phyloP scores from a whole-genome alignment of 2,329 filamentous ascomycete genomes.

The Exophiala sideris region DNA sequence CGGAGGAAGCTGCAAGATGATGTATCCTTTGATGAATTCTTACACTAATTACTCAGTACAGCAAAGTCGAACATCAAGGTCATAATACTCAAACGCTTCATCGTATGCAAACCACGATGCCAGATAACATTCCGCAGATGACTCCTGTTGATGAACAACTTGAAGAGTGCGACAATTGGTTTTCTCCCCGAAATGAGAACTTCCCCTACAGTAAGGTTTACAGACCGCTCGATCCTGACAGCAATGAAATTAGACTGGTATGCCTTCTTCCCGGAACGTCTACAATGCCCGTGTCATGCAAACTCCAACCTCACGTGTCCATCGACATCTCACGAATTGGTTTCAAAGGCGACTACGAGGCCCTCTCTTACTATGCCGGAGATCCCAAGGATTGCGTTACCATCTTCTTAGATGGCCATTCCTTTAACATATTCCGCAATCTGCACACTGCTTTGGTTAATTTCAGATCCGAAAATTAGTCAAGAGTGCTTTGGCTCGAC shows the following conservation, averaged over 20 bases:
- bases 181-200: neutral
- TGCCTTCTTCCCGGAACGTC: neutral
- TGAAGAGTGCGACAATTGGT: too few species aligned
- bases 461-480: neutral
- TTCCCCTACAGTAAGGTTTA: neutral
- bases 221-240: neutral
- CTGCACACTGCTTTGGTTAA: neutral
- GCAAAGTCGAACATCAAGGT: too few species aligned
- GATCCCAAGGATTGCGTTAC: neutral
- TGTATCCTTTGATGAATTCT: too few species aligned
- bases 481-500: conserved; percentile 18
- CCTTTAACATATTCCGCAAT: neutral
- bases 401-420: neutral
- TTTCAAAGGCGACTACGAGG: neutral
- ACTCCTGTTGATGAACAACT: too few species aligned
- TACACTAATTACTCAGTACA: too few species aligned
- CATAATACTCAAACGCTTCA: too few species aligned
- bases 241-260: neutral
- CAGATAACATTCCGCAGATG: too few species aligned
- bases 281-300: neutral
- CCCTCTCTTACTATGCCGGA: neutral
- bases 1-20: too few species aligned
- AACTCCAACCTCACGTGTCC: neutral
- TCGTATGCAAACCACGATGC: too few species aligned
- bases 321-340: neutral